Percentiles rank a stretch among this genome's conserved stretches.
Conservation (phyloP, 495 filamentous ascomycete species). For the Lophiotrema nucula region DNA sequence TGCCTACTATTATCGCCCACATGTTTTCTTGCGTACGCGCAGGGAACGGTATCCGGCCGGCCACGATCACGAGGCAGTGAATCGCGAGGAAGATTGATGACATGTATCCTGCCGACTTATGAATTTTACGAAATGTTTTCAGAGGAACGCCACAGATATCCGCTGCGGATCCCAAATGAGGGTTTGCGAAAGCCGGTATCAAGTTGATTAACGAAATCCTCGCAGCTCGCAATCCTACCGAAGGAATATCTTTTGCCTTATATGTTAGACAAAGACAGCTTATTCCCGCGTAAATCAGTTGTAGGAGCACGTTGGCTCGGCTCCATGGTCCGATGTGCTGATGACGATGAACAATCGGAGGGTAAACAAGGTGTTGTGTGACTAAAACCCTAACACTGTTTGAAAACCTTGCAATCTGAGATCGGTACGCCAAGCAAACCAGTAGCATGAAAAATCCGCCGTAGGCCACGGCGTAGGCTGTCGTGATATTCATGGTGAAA, state of each 20-base stretch:
- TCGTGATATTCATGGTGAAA: too few relatives aligned
- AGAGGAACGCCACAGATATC: not conserved
- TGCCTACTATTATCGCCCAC: not conserved
- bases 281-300: not conserved
- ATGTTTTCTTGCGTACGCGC: not conserved
- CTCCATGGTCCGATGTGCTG: not conserved
- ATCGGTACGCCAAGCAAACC: too few relatives aligned
- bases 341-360: not conserved
- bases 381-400: not conserved
- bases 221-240: not conserved
- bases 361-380: not conserved
- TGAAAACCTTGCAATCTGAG: too few relatives aligned
- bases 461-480: too few relatives aligned
- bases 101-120: not conserved
- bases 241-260: not conserved
- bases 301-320: not conserved
- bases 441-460: too few relatives aligned
- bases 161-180: not conserved
- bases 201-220: not conserved
- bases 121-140: not conserved
- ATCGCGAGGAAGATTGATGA: not conserved
- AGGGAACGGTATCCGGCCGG: not conserved
- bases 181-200: not conserved
- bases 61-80: not conserved
- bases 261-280: not conserved